Evolutionary conservation across 1,139 yeast genomes (phyloP).

Genomic region (Lodderomyces oxycetoniae): DNA sequence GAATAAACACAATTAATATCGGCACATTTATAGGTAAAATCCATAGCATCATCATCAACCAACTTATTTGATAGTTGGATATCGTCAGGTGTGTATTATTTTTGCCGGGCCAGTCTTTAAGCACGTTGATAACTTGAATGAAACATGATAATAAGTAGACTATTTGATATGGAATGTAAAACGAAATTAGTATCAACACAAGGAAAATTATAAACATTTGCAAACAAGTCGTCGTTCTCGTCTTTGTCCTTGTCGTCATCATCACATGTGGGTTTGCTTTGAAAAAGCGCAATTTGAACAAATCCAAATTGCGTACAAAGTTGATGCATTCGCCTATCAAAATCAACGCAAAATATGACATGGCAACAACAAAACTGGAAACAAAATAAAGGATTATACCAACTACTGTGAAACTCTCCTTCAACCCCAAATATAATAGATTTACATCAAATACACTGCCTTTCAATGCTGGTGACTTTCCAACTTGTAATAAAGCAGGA

Average conservation of each 20-base stretch:
- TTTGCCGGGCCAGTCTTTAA: slow-evolving; percentile 21
- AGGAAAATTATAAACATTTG: slow-evolving; percentile 2
- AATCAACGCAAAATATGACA: slow-evolving; percentile 22
- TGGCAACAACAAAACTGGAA: slow-evolving; percentile 44
- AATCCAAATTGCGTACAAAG: too few relatives aligned
- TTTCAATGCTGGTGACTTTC: neutral
- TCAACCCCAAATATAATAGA: slow-evolving; percentile 60
- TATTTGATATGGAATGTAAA: slow-evolving; percentile 75
- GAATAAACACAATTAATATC: slow-evolving; percentile 62
- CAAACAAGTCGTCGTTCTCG: neutral
- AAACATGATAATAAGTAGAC: slow-evolving; percentile 58
- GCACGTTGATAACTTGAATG: slow-evolving; percentile 46
- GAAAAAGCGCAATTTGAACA: neutral
- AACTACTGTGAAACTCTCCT: slow-evolving; percentile 42
- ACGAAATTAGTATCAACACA: slow-evolving; percentile 40
- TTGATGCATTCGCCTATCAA: neutral
- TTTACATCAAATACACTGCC: slow-evolving; percentile 22
- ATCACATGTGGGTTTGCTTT: too few relatives aligned
- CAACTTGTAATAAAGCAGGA: slow-evolving; percentile 45
- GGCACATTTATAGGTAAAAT: slow-evolving; percentile 67
- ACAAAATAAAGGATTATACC: slow-evolving; percentile 51
- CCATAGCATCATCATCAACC: slow-evolving; percentile 60
- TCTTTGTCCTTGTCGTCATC: slow-evolving; percentile 1
- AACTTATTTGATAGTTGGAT: slow-evolving; percentile 49
- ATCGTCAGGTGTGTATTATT: slow-evolving; percentile 9